Evolutionary conservation across 495 filamentous ascomycete genomes (phyloP).

Genomic region (Aspergillus nanangensis): DNA sequence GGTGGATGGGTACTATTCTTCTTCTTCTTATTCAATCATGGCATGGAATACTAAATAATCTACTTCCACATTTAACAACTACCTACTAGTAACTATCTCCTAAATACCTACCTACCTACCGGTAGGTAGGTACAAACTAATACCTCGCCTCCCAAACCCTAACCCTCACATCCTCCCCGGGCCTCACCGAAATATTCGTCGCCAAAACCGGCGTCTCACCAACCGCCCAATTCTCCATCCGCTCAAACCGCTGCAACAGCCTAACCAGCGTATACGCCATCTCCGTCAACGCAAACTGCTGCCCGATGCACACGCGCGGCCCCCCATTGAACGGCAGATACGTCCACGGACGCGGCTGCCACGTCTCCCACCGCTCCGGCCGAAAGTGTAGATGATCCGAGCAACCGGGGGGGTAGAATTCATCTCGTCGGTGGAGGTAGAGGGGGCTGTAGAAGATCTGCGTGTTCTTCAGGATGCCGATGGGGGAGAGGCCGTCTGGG

Average conservation of each 20-base stretch:
- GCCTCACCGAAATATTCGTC: no score
- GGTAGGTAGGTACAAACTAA: no score
- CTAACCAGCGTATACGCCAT: background rate
- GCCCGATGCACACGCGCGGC: background rate
- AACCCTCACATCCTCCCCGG: no score
- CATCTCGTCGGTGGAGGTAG: slow-evolving; percentile 28
- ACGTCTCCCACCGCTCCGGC: slow-evolving; percentile 58
- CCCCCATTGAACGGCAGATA: background rate
- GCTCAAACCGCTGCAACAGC: background rate
- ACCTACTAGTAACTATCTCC: no score
- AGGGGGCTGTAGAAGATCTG: slow-evolving; percentile 22
- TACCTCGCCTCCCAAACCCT: no score
- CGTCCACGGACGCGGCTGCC: background rate
- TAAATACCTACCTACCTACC: no score
- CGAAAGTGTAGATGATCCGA: slow-evolving; percentile 49
- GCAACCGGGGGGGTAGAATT: slow-evolving; percentile 44
- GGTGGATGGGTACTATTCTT: no score
- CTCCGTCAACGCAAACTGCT: background rate
- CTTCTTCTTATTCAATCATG: no score
- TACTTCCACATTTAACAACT: no score
- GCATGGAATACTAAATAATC: no score
- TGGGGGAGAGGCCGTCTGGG: slow-evolving; percentile 55
- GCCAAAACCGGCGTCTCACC: no score
- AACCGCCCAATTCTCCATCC: no score
- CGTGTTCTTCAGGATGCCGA: slow-evolving; percentile 57